Percentiles rank a stretch among this genome's conserved stretches.
Evolutionary conservation across 139 green algal species (phyloP).

Genomic region (Dunaliella primolecta): DNA sequence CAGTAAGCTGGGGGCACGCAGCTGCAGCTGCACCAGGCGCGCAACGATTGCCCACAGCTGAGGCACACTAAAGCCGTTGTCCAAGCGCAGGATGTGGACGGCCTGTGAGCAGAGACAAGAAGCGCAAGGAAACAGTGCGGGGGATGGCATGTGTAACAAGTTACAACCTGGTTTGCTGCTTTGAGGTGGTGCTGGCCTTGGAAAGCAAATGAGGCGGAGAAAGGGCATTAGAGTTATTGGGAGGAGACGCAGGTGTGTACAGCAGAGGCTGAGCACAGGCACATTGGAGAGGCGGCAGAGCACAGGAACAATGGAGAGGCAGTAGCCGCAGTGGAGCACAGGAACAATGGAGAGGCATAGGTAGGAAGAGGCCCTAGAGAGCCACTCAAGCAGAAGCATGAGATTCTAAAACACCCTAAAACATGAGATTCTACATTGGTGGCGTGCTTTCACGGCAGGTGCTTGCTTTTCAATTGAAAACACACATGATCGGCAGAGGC

Average conservation of each 20-base stretch:
- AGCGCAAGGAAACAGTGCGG: not conserved
- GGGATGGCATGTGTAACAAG: not conserved
- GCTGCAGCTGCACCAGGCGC: not conserved
- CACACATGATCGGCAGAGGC: no score
- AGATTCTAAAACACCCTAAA: no score
- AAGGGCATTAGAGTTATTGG: not conserved
- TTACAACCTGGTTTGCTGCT: not conserved
- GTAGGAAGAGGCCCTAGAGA: no score
- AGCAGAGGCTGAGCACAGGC: no score
- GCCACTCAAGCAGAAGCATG: no score
- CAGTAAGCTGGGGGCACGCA: not conserved
- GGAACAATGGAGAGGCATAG: no score
- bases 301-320: no score
- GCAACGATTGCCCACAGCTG: not conserved
- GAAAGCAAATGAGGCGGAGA: not conserved
- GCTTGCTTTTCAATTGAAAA: no score
- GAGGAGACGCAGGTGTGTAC: not conserved
- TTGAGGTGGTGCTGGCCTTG: not conserved
- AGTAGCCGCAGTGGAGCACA: no score
- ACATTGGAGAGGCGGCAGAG: no score
- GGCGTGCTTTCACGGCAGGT: no score
- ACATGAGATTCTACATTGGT: no score
- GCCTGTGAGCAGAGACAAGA: not conserved
- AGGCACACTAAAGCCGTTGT: not conserved
- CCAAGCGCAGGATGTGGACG: not conserved